Evolutionary conservation across 1,284 basidiomycete genomes (phyloP), one percentile per base, ranked within the genome.

Genomic region (Omphalotus olearius): DNA sequence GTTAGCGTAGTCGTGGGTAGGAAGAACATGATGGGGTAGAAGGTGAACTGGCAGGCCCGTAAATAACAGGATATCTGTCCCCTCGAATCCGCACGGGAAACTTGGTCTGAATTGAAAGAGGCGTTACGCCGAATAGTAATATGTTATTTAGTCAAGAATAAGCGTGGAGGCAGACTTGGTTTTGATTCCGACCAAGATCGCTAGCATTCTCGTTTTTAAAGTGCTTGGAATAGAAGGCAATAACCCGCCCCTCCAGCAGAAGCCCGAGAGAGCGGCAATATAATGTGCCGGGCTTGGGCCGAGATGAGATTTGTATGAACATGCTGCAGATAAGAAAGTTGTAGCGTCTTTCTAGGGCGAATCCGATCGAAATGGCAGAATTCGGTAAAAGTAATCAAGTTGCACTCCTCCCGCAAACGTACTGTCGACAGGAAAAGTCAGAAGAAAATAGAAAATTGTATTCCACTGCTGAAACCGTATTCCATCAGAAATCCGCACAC

Each of bases 1-100:
- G 61, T 59, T 41, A 63, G 47, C 42, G 52, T 55, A 14, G 57
- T 41, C 50, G 59, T 53, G 18, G 14, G 20, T 23, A 18, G 40
- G 16, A 14, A 47, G 2, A 42, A n/a, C 17, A 46, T 30, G 37
- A 33, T 38, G 45, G 28, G 17, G 45, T 36, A 33, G 14, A 35
- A 16, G 9, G 40, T 23, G 9, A 39, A 23, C 33, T n/a, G 3
- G 11, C 17, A 23, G n/a, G 11, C 23, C 28, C 11, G 47, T 49
- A 42, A 49, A 49, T 49, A 49, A 25, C 13, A 33, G 30, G 13
- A 33, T 25, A 33, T 42, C 38, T 38, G 40, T 20, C 25, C n/a
- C 30, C 33, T 25, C 14, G 43, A 50, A 44, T 44, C 41, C 25
- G 30, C 28, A 50, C 35, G 40, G 30, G 37, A 44, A 10, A 17